These are phyloP conservation scores for Vickermania spadyakhi DNA, from an alignment of 208 protist species.

Conservation along the genomic window DNA sequence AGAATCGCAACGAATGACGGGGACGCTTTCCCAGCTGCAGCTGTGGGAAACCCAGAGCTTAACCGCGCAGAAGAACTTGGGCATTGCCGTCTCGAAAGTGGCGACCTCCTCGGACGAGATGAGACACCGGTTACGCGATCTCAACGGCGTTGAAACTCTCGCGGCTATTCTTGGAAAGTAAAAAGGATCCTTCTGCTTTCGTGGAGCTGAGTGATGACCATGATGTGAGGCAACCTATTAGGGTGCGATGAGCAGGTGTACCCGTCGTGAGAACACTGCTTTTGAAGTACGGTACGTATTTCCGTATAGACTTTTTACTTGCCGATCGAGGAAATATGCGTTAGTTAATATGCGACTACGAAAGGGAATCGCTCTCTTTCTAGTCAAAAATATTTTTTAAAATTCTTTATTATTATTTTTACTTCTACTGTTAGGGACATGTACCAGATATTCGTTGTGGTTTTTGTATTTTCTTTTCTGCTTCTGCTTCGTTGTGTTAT, in stretches of 20 bases:
- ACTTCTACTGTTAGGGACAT: too few species aligned
- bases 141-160: constrained; percentile 41
- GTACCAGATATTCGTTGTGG: too few species aligned
- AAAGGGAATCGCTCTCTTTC: too few species aligned
- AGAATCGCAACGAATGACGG: constrained; percentile 5
- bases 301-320: constrained; percentile 2
- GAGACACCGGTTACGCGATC: constrained; percentile 19
- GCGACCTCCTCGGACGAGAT: constrained; percentile 12
- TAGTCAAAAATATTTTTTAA: too few species aligned
- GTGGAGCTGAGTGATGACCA: not conserved
- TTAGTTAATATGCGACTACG: too few species aligned
- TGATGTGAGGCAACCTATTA: not conserved
- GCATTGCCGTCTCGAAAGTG: constrained; percentile 22
- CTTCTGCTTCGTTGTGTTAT: too few species aligned
- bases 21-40: constrained; percentile 9
- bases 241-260: not conserved
- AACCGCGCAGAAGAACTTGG: constrained; percentile 24
- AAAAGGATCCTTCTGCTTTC: not conserved
- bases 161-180: constrained; percentile 17
- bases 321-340: not conserved
- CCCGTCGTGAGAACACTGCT: too few species aligned
- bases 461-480: too few species aligned
- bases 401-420: too few species aligned
- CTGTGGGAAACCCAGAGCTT: constrained; percentile 4
- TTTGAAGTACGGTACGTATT: too few species aligned